Base-by-base conservation (phyloP, 495 filamentous ascomycete genomes). In the Usnea hakonensis region DNA sequence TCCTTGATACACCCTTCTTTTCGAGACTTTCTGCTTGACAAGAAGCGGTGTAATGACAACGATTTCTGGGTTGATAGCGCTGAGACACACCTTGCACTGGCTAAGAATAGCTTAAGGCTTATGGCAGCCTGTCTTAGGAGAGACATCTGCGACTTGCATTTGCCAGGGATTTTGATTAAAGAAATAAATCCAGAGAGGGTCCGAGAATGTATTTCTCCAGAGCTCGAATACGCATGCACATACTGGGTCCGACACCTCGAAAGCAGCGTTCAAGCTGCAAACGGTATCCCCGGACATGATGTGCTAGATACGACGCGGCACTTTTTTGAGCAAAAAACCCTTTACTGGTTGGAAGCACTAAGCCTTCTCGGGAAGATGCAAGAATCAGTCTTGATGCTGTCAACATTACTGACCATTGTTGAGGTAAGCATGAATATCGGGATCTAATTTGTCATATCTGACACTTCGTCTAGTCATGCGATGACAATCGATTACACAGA, bases 11-110 rank as follows among this genome's bases (percentile, higher is more conserved):
- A 83, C 57, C 71, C 69, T 11, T 80, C 78, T 16, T 78, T 83
- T 62, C 77, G 77, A 32, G 79, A 82, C 62, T 82, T 76, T 62
- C 72, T 83, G 7, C 44, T 81, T 38, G 70, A 77, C 62, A 46
- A 62, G 38, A 56, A 67, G 7, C 66, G 65, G 53, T 67, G 72
- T 54, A 37, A 43, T 3, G 65, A 71, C 58, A 53, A 36, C 33
- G 26, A 33, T 13, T 77, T 78, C 64, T 74, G 69, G 67, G 64
- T 79, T 23, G 65, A 78, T 54, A 69, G 76, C 63, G 65, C 62
- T 56, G 32, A 67, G 55, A 60, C 66, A 1, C 72, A 80, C 57
- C 14, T 64, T 26, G 65, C 21, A 30, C 59, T 81, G 48, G 68
- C 65, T 23, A 38, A 44, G 14, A 50, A 62, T 26, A 78, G 74